phyloP scores from a whole-genome alignment of 257 asterid genomes.

The Buddleja alternifolia region DNA sequence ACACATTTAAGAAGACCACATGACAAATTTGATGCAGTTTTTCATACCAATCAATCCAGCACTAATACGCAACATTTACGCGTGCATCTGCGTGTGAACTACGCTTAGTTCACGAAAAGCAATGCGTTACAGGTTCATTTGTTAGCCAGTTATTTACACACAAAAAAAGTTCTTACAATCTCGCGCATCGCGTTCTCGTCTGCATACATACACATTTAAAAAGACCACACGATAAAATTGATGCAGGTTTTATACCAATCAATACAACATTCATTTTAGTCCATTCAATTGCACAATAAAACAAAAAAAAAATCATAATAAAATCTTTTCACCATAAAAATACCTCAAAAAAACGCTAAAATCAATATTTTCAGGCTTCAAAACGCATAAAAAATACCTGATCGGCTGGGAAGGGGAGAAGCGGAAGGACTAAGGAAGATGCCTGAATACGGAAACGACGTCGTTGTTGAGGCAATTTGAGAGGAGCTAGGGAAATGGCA shows the following conservation, averaged over 20 bases:
- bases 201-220: too few species aligned
- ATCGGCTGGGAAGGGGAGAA: constrained; percentile 51
- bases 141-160: too few species aligned
- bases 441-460: constrained; percentile 35
- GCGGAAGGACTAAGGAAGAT: constrained; percentile 40
- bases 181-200: too few species aligned
- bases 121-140: too few species aligned
- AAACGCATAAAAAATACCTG: constrained; percentile 38
- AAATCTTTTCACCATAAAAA: background rate
- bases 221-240: too few species aligned
- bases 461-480: constrained; percentile 21
- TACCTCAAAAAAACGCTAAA: background rate
- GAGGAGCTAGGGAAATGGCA: constrained; percentile 10
- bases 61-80: too few species aligned
- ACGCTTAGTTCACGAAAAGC: too few species aligned
- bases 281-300: background rate
- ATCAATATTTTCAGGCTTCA: background rate
- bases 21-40: background rate
- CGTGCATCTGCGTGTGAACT: too few species aligned
- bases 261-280: background rate
- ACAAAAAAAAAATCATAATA: background rate
- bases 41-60: too few species aligned
- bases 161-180: too few species aligned
- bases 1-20: constrained; percentile 3
- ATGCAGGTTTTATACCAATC: constrained; percentile 11